Conservation (phyloP, 371 early-diverging fungal species). For the Mucor lusitanicus region DNA sequence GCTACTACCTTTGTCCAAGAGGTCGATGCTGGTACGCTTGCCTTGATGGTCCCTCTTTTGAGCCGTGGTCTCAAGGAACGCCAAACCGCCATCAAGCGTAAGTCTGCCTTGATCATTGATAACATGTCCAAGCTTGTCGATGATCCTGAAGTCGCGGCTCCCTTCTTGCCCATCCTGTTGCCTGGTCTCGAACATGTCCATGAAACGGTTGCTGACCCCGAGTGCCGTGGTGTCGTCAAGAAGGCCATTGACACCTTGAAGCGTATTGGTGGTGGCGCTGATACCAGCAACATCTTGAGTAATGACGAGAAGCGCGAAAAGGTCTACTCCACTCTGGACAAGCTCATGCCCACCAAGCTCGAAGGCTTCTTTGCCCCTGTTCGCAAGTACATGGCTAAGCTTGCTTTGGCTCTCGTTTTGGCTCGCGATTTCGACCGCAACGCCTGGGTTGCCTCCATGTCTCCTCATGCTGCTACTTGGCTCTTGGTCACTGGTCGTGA, state of each 20-base stretch:
- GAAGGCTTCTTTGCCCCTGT: slow-evolving; percentile 44
- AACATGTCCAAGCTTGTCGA: slow-evolving; percentile 86
- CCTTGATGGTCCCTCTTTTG: slow-evolving; percentile 80
- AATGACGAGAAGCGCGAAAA: slow-evolving; percentile 49
- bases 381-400: slow-evolving; percentile 34
- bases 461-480: slow-evolving; percentile 50
- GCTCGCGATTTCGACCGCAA: slow-evolving; percentile 39
- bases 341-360: slow-evolving; percentile 41
- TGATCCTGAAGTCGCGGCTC: slow-evolving; percentile 77
- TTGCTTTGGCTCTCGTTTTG: slow-evolving; percentile 38
- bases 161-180: slow-evolving; percentile 77
- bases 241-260: slow-evolving; percentile 47
- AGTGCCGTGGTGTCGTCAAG: slow-evolving; percentile 67
- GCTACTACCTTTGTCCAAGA: slow-evolving; percentile 77
- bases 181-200: slow-evolving; percentile 77
- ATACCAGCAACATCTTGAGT: slow-evolving; percentile 29
- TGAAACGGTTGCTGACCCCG: slow-evolving; percentile 79
- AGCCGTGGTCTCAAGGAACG: slow-evolving; percentile 74
- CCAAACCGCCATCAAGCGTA: slow-evolving; percentile 70
- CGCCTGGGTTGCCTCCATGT: slow-evolving; percentile 43
- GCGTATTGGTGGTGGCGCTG: slow-evolving; percentile 32
- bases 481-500: slow-evolving; percentile 36
- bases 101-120: slow-evolving; percentile 82
- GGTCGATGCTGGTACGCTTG: slow-evolving; percentile 78
- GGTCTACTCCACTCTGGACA: slow-evolving; percentile 39